Base-by-base conservation (phyloP, 345 rosid species). In the Raphanus raphanistrum region DNA sequence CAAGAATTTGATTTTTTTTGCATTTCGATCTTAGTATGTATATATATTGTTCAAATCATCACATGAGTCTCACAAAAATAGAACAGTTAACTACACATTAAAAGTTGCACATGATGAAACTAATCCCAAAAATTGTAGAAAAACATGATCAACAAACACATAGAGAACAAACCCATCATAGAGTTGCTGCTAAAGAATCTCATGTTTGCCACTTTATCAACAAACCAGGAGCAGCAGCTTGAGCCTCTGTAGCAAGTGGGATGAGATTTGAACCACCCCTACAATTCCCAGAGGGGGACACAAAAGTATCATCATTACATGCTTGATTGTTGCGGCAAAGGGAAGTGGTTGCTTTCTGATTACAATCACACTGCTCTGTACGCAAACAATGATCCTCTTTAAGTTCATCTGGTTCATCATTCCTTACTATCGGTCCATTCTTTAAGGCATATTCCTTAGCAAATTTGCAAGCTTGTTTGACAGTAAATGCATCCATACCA, bases 401-500 rank as follows among this genome's bases (percentile, higher is more conserved):
- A 10, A 70, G 73, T 70, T 75, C 69, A 55, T 50, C 74, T 21
- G 16, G 17, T 68, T 73, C 70, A 15, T 6, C 58, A 59, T 67
- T 71, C 70, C 72, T 36, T 10, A 68, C 71, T 63, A 95, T 86
- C 8, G 99, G 99, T 63, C 98, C 99, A 83, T 93, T 92, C 86
- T 91, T 91, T 83, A 92, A 76, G 29, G 85, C 96, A 82, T 88
- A 86, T 66, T 88, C 96, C 85, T 95, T 95, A 0, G 99, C 98
- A 82, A 90, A 92, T 72, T 84, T 88, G 88, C 99, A 95, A 4
- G 97, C 99, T 80, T 95, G 98, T 73, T 95, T 95, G 72, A 95
- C 99, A 73, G 98, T 97, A 82, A 95, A 76, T 38, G 82, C 96
- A 88, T 95, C 99, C 99, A 95, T 95, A 63, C 99, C 99, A 76